Percentiles rank a stretch among this genome's conserved stretches.
These are phyloP conservation scores for Tulasnella sp. DNA, from an alignment of 768 basidiomycete genomes.

Conservation along the genomic window DNA sequence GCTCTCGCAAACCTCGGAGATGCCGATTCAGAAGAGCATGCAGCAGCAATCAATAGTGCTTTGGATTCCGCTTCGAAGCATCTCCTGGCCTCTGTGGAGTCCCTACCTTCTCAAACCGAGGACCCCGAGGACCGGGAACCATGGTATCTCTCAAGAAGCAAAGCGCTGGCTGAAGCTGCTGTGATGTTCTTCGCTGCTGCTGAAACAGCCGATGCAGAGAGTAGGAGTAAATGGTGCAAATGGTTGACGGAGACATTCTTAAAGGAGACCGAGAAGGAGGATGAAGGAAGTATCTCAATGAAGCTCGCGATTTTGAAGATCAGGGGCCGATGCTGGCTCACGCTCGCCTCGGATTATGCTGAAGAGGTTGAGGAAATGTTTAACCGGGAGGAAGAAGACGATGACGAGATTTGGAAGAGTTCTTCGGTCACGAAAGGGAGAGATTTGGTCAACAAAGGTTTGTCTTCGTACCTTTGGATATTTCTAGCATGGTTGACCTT, in stretches of 20 bases:
- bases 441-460: no score
- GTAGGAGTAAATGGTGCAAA: constrained; percentile 34
- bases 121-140: no score
- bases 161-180: constrained; percentile 35
- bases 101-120: constrained; percentile 32
- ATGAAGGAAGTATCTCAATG: no score
- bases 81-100: neutral
- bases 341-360: constrained; percentile 40
- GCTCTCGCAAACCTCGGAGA: neutral
- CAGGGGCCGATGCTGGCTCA: constrained; percentile 45
- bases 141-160: constrained; percentile 43
- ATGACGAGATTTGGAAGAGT: no score
- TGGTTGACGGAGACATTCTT: neutral
- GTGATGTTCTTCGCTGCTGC: constrained; percentile 44
- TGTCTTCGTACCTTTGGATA: no score
- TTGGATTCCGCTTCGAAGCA: neutral
- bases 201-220: constrained; percentile 53
- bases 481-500: no score
- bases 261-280: neutral
- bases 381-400: constrained; percentile 38
- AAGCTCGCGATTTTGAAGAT: no score
- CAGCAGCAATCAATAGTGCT: neutral
- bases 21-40: neutral
- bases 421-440: no score
- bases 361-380: constrained; percentile 45